These are phyloP conservation scores for Hypoxylon sp. DNA, from an alignment of 2,329 filamentous ascomycete species.

Conservation along the genomic window DNA sequence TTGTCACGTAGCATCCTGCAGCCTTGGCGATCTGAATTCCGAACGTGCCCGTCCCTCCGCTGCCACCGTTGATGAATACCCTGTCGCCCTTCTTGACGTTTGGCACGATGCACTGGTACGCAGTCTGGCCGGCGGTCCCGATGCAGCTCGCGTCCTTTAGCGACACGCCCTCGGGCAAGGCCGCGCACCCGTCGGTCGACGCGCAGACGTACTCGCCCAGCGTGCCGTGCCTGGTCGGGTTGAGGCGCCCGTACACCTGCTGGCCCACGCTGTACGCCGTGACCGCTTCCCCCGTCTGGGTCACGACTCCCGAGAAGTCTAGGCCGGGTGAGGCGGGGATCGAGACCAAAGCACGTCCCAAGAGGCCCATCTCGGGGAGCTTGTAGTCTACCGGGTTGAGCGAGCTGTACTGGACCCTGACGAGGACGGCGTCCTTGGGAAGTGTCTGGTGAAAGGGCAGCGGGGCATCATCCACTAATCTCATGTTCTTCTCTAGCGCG, in stretches of 20 bases:
- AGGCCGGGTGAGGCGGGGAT: slow-evolving; percentile 57
- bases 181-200: slow-evolving; percentile 43
- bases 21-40: slow-evolving; percentile 70
- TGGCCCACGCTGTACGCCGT: slow-evolving; percentile 49
- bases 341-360: slow-evolving; percentile 50
- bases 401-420: slow-evolving; percentile 60
- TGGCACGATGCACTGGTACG: slow-evolving; percentile 57
- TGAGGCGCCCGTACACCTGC: slow-evolving; percentile 54
- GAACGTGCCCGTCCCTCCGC: slow-evolving; percentile 67
- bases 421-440: slow-evolving; percentile 57
- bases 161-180: slow-evolving; percentile 53
- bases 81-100: slow-evolving; percentile 57
- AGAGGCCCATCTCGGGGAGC: slow-evolving; percentile 57
- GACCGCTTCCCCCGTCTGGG: slow-evolving; percentile 39
- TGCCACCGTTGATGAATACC: slow-evolving; percentile 71
- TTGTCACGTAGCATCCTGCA: slow-evolving; percentile 65
- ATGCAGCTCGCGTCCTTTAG: slow-evolving; percentile 52
- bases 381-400: slow-evolving; percentile 74
- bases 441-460: slow-evolving; percentile 49
- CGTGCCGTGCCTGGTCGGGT: slow-evolving; percentile 49
- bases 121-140: slow-evolving; percentile 56
- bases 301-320: slow-evolving; percentile 58
- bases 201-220: slow-evolving; percentile 53
- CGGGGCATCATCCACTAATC: slow-evolving; percentile 52
- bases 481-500: slow-evolving; percentile 62